Percentiles rank a stretch among this genome's conserved stretches.
Conservation (phyloP, 1,284 basidiomycete genomes). For the Phellinidium pouzarii region DNA sequence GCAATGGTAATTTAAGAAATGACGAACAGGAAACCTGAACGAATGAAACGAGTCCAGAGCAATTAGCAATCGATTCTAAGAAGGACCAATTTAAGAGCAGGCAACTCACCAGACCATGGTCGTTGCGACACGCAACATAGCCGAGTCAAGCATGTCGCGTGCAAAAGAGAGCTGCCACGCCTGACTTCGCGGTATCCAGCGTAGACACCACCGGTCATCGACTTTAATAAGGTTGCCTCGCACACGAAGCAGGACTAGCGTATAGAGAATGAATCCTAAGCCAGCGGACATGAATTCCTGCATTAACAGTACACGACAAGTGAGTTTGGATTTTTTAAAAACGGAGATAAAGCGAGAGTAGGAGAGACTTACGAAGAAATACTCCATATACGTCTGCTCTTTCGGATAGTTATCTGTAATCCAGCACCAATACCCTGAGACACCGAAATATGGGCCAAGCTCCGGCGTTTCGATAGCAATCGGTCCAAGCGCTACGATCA, state of each 20-base stretch:
- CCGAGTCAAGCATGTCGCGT: constrained; percentile 26
- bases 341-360: not conserved
- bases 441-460: constrained; percentile 37
- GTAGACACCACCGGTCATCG: constrained; percentile 26
- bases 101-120: constrained; percentile 18
- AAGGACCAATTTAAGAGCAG: not conserved
- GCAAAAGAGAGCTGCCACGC: constrained; percentile 25
- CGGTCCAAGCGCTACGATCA: constrained; percentile 34
- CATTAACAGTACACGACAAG: not conserved
- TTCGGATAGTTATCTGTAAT: constrained; percentile 37
- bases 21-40: constrained; percentile 17
- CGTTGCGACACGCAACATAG: constrained; percentile 16
- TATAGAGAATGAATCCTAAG: constrained; percentile 28
- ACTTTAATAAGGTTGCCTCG: constrained; percentile 28
- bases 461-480: constrained; percentile 28
- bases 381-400: constrained; percentile 39
- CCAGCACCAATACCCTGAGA: constrained; percentile 41
- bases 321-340: not conserved
- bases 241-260: constrained; percentile 29
- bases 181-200: constrained; percentile 23
- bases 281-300: constrained; percentile 31
- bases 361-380: constrained; percentile 41
- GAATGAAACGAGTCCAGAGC: not conserved
- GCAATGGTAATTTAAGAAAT: not conserved
- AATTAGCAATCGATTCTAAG: no score